These are phyloP conservation scores for Punica granatum DNA, from an alignment of 345 rosid genomes.

Conservation along the genomic window DNA sequence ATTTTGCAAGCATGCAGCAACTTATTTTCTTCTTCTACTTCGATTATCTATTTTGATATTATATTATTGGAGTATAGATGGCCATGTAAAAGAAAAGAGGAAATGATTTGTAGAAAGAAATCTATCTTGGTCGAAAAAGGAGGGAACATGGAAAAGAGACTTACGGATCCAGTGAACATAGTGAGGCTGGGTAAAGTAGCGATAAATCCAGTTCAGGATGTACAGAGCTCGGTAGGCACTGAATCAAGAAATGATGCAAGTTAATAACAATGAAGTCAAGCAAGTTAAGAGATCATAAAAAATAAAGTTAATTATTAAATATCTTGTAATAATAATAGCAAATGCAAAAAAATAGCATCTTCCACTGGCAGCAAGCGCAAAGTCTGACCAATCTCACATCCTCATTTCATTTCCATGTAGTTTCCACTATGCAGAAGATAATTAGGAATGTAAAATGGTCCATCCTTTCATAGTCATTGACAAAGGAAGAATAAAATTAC, in stretches of 20 bases:
- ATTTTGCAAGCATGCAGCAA: background rate
- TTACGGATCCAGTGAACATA: conserved; percentile 59
- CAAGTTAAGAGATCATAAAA: background rate
- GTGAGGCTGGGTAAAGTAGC: conserved; percentile 54
- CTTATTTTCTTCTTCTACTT: background rate
- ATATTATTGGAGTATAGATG: background rate
- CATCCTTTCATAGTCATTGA: background rate
- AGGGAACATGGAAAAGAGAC: conserved; percentile 7
- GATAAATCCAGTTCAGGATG: conserved; percentile 59
- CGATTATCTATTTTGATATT: background rate
- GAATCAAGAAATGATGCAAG: conserved; percentile 12
- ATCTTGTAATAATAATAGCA: background rate
- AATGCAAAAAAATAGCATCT: background rate
- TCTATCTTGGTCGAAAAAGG: background rate
- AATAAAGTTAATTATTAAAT: background rate
- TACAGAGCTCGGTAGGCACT: conserved; percentile 56
- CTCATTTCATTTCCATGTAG: background rate
- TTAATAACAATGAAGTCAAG: background rate
- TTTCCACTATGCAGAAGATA: background rate
- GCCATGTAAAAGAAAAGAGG: background rate
- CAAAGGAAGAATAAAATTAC: conserved; percentile 24
- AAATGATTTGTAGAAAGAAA: background rate
- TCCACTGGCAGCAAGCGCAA: background rate
- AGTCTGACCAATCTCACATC: background rate
- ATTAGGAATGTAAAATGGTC: background rate